phyloP scores from a whole-genome alignment of 345 rosid species.

The Lumnitzera littorea region DNA sequence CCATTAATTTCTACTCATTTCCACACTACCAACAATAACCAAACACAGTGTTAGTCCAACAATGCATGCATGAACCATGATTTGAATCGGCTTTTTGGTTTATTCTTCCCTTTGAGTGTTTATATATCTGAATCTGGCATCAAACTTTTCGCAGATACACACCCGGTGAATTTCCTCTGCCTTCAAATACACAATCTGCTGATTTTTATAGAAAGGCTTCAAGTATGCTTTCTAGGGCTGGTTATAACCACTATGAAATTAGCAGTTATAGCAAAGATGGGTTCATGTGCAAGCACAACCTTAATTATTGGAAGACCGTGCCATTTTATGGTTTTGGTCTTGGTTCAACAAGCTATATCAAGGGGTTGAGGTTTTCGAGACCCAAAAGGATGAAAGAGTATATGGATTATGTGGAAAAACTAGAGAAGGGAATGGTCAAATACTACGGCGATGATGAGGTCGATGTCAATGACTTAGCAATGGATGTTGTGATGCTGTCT shows the following conservation, averaged over 20 bases:
- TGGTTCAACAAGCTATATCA: conserved; percentile 85
- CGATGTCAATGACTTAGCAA: conserved; percentile 60
- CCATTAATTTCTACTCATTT: no score
- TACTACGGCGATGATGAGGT: conserved; percentile 19
- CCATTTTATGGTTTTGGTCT: conserved; percentile 87
- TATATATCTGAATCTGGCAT: conserved; percentile 1
- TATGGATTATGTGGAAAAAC: conserved; percentile 42
- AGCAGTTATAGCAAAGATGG: conserved; percentile 67
- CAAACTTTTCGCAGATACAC: conserved; percentile 50
- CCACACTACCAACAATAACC: no score
- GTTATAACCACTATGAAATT: conserved; percentile 78
- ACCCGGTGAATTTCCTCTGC: conserved; percentile 88
- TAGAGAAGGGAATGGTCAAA: conserved; percentile 46
- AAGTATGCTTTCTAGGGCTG: conserved; percentile 48
- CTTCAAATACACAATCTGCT: conserved; percentile 75
- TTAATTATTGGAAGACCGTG: conserved; percentile 74
- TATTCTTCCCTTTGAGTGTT: not conserved
- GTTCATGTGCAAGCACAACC: conserved; percentile 75
- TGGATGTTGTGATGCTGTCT: conserved; percentile 81
- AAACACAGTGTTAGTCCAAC: no score
- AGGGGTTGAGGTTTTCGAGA: conserved; percentile 82
- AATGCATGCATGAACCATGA: not conserved
- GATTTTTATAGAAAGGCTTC: conserved; percentile 72
- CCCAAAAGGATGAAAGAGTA: conserved; percentile 78
- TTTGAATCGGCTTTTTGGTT: conserved; percentile 1